Base-by-base conservation (phyloP, 805 yeast species). In the Grigorovia yakushimaensis region DNA sequence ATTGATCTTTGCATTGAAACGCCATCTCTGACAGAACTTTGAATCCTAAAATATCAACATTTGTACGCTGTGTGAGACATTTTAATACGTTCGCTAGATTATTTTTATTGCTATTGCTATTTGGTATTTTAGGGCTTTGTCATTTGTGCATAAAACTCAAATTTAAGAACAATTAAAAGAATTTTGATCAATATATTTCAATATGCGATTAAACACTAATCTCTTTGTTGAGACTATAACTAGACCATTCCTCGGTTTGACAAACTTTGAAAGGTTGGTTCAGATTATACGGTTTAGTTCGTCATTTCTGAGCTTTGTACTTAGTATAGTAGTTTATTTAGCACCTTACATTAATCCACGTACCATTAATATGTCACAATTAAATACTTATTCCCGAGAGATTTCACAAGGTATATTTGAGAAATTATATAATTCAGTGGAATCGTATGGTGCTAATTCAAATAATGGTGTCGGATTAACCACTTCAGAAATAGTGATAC, bases 401-500 rank as follows among this genome's bases (percentile, higher is more conserved):
- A 59, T 63, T 35, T 49, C 59, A 18, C 27, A 42, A 4, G 67
- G 67, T 35, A 51, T 63, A 8, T 57, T 60, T 30, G 47, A 51
- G 9, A 59, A 46, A 10, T 43, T 63, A 20, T 52, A 53, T 30
- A 41, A 46, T n/a, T 50, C 59, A 1, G 58, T 62, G 3, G 64
- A 60, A 41, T 51, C 52, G 8, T 20, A 33, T 10, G 57, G 55
- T 5, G 48, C 62, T 2, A 54, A 49, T 41, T 53, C 55, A 18
- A 57, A 60, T 44, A 57, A 61, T 42, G 64, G 64, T 10, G 61
- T 56, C 3, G 64, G 64, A 1, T 44, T 64, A 22, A 60, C 67
- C 2, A 64, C 66, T 4, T 52, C 65, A 4, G 68, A 62, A 44
- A 45, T 61, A 9, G 47, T 49, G 15, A 54, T 62, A 8, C 46